Conservation (phyloP, 2,329 filamentous ascomycete genomes). For the Curvularia eragrostidis region DNA sequence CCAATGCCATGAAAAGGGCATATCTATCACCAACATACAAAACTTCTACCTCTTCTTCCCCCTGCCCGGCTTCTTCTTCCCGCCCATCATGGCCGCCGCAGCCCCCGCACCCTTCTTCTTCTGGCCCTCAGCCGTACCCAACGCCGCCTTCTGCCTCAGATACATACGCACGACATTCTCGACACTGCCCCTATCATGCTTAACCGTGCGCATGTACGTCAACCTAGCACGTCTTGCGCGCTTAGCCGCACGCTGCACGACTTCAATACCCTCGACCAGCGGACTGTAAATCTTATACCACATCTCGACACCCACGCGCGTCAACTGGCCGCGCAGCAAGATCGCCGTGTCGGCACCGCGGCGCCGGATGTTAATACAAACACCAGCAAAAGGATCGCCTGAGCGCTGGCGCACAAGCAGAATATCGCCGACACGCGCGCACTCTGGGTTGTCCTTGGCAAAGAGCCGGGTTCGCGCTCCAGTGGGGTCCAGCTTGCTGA, state of each 20-base stretch:
- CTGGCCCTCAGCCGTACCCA: slow-evolving; percentile 39
- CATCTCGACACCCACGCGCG: slow-evolving; percentile 91
- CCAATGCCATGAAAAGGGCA: not conserved
- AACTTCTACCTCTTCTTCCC: slow-evolving; percentile 40
- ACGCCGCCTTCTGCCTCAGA: slow-evolving; percentile 46
- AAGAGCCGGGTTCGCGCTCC: slow-evolving; percentile 85
- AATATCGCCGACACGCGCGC: slow-evolving; percentile 85
- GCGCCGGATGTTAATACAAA: slow-evolving; percentile 84
- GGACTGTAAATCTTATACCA: slow-evolving; percentile 96
- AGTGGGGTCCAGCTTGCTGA: slow-evolving; percentile 79
- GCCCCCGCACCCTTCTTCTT: slow-evolving; percentile 38
- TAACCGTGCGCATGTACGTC: slow-evolving; percentile 77
- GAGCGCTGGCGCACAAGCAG: slow-evolving; percentile 85
- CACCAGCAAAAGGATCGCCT: slow-evolving; percentile 88
- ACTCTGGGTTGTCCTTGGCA: slow-evolving; percentile 75
- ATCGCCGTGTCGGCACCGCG: slow-evolving; percentile 88
- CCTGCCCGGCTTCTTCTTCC: slow-evolving; percentile 36
- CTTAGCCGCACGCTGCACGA: slow-evolving; percentile 86
- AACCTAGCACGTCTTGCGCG: slow-evolving; percentile 84
- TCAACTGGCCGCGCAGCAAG: slow-evolving; percentile 83
- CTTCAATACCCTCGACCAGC: slow-evolving; percentile 87
- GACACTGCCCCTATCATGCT: slow-evolving; percentile 49
- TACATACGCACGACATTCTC: slow-evolving; percentile 49
- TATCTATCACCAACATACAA: too few species aligned
- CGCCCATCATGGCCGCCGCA: slow-evolving; percentile 32